Base-by-base conservation (phyloP, 495 filamentous ascomycete species). In the Sabuloglossum arenarium region DNA sequence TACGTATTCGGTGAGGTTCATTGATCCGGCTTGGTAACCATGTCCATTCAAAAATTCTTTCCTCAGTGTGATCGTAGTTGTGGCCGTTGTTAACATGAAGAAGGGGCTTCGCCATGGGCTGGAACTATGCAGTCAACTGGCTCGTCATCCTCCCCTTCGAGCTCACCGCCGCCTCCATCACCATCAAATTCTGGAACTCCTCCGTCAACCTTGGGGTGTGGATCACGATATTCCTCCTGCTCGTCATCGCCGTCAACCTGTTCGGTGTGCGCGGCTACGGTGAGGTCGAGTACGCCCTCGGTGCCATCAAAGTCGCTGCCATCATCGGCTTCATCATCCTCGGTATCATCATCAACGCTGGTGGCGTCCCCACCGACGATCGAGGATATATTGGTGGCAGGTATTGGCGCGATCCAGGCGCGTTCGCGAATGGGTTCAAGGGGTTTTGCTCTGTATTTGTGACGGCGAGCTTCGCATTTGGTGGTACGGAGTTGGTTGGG, bases 401-500 rank as follows among this genome's bases (percentile, higher is more conserved):
- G 31, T 87, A 81, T 69, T 93, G 86, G 86, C 72, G 74, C n/a
- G 59, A 80, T 16, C 86, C 86, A 8, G 86, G 83, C 21, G 73
- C 74, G n/a, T 51, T 51, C 28, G 28, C 27, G 34, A 39, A 8
- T 8, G 8, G 16, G 8, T 16, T 39, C 16, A 39, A 39, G 34
- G 34, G 34, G 8, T 39, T 16, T 8, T 39, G 8, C 34, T 39
- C 16, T 16, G 8, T 39, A 16, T 8, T 51, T 19, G 23, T 30
- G 53, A 65, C 78, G 27, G 85, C 86, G 5, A 85, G 81, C 6
- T 93, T 93, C 59, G 84, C 86, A 29, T 91, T 85, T 63, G 75
- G 87, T 30, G 86, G 88, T 50, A 91, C 87, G 1, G 88, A 95
- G 68, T 71, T 91, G 42, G 81, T 95, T 54, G 88, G 80, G 59